These are phyloP conservation scores for Verticillium isaacii DNA, from an alignment of 2,329 filamentous ascomycete species.

Conservation along the genomic window DNA sequence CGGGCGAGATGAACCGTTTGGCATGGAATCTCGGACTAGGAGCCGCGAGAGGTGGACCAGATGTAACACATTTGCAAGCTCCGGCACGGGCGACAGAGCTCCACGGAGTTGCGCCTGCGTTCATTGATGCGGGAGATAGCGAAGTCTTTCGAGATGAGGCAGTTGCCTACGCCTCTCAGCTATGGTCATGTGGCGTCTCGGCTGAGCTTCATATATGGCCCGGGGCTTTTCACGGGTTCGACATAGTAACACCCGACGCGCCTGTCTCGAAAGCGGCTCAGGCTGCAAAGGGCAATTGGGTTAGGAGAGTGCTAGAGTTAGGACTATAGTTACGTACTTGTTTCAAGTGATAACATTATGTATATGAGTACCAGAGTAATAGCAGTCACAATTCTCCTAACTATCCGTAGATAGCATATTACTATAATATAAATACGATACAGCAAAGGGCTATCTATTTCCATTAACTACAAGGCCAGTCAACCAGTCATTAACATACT, in stretches of 20 bases:
- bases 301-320: too few relatives aligned
- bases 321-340: too few relatives aligned
- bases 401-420: too few relatives aligned
- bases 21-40: slow-evolving; percentile 37
- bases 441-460: too few relatives aligned
- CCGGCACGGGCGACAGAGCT: slow-evolving; percentile 28
- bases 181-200: slow-evolving; percentile 35
- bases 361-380: too few relatives aligned
- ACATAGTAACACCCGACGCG: slow-evolving; percentile 9
- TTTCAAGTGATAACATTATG: too few relatives aligned
- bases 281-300: too few relatives aligned
- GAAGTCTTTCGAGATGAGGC: slow-evolving; percentile 22
- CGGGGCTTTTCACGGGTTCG: slow-evolving; percentile 34
- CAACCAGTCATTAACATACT: too few relatives aligned
- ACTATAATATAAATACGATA: too few relatives aligned
- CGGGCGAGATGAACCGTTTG: slow-evolving; percentile 28
- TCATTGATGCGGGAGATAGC: slow-evolving; percentile 36
- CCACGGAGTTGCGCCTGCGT: slow-evolving; percentile 34
- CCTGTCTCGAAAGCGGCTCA: too few relatives aligned
- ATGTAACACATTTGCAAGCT: slow-evolving; percentile 28
- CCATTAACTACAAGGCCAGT: too few relatives aligned
- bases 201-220: slow-evolving; percentile 39
- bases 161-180: slow-evolving; percentile 20
- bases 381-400: too few relatives aligned
- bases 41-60: slow-evolving; percentile 21